Conservation (phyloP, 73 alveolate genomes). For the Tetrahymena malaccensis region DNA sequence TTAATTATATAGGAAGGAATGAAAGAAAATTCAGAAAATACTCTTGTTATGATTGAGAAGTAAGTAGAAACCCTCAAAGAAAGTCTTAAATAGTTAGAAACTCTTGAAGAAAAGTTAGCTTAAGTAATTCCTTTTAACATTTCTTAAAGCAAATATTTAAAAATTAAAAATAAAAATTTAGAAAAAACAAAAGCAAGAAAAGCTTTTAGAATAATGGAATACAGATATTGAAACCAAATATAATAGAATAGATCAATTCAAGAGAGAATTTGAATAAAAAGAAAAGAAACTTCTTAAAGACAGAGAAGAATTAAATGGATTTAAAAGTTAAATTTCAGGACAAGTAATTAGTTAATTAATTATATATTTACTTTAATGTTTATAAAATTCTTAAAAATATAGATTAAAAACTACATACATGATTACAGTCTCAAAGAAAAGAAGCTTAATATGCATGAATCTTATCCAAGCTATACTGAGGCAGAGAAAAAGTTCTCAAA, state of each 20-base stretch:
- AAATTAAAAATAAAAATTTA: neutral
- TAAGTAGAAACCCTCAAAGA: constrained; percentile 54
- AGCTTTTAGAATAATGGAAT: constrained; percentile 47
- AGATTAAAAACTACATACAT: constrained; percentile 52
- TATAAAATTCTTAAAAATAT: constrained; percentile 12
- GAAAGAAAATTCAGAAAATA: constrained; percentile 56
- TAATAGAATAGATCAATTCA: constrained; percentile 58
- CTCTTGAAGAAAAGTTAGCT: constrained; percentile 56
- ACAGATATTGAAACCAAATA: constrained; percentile 67
- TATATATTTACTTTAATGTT: neutral
- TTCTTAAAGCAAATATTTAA: neutral
- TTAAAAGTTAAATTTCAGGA: constrained; percentile 22
- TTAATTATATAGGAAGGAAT: constrained; percentile 23
- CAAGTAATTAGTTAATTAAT: constrained; percentile 14
- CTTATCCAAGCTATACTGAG: constrained; percentile 39
- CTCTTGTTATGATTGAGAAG: constrained; percentile 61
- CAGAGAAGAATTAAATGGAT: constrained; percentile 28
- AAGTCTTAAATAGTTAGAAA: constrained; percentile 65
- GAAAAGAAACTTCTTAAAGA: constrained; percentile 44
- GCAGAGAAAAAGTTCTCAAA: constrained; percentile 60
- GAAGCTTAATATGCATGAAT: constrained; percentile 38
- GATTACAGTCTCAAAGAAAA: constrained; percentile 42
- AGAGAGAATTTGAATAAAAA: constrained; percentile 51
- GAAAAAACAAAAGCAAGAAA: constrained; percentile 29
- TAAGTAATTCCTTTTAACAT: constrained; percentile 24